Percentiles rank a stretch among this genome's conserved stretches.
Evolutionary conservation across 2,329 filamentous ascomycete genomes (phyloP).

Genomic region (Phialemonium atrogriseum): DNA sequence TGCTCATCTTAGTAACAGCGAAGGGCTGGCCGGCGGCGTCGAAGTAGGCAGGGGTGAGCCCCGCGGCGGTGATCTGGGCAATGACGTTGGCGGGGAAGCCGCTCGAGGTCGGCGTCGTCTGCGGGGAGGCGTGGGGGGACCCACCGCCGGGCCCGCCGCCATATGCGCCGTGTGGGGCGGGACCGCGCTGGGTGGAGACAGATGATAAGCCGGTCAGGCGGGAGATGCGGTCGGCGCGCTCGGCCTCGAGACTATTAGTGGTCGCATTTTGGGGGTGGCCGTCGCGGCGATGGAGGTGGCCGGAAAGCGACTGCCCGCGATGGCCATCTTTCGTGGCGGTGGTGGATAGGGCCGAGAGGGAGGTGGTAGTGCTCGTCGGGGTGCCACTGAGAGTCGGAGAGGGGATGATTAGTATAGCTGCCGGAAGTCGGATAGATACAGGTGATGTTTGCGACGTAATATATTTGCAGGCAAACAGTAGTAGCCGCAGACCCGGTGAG

Average conservation of each 20-base stretch:
- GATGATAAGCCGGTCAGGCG: constrained; percentile 87
- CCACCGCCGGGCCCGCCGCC: constrained; percentile 16
- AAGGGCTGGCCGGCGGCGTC: constrained; percentile 64
- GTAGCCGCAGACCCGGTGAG: constrained; percentile 8
- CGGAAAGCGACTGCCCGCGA: constrained; percentile 70
- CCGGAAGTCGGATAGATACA: too few species aligned
- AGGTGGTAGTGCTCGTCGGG: constrained; percentile 85
- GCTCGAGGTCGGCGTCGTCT: constrained; percentile 42
- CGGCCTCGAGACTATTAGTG: constrained; percentile 73
- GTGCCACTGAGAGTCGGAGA: constrained; percentile 60
- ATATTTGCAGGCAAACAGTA: constrained; percentile 11
- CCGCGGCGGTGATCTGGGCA: constrained; percentile 19
- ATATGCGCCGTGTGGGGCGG: too few species aligned
- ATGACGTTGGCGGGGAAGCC: constrained; percentile 32
- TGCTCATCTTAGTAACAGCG: constrained; percentile 71
- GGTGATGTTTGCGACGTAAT: too few species aligned
- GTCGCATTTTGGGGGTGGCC: constrained; percentile 53
- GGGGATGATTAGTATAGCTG: too few species aligned
- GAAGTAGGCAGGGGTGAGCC: constrained; percentile 64
- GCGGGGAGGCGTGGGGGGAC: constrained; percentile 25
- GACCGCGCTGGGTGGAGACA: constrained; percentile 65
- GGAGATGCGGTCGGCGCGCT: constrained; percentile 90
- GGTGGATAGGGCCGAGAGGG: constrained; percentile 83
- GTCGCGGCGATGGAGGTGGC: constrained; percentile 44
- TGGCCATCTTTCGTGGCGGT: constrained; percentile 96